Evolutionary conservation across 2,329 filamentous ascomycete species (phyloP).

Genomic region (Penicillium sp.): DNA sequence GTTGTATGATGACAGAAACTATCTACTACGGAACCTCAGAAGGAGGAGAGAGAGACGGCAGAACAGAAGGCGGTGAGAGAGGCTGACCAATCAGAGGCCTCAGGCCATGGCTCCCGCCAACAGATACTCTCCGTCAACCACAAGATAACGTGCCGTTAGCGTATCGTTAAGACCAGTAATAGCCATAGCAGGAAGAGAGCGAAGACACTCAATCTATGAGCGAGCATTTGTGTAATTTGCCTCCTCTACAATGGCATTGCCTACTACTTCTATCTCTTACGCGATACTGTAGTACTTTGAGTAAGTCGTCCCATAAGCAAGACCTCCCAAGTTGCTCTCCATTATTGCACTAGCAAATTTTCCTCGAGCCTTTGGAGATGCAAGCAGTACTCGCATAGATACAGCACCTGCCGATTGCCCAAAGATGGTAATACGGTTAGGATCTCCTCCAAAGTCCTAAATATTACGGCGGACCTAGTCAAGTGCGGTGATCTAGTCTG

Average conservation of each 20-base stretch:
- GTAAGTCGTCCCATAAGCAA: conserved; percentile 56
- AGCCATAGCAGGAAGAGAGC: conserved; percentile 8
- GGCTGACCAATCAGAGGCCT: too few relatives aligned
- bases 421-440: conserved; percentile 43
- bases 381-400: conserved; percentile 50
- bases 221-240: conserved; percentile 49
- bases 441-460: conserved; percentile 46
- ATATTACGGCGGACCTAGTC: conserved; percentile 47
- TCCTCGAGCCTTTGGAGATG: conserved; percentile 16
- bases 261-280: conserved; percentile 48
- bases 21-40: too few relatives aligned
- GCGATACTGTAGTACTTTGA: conserved; percentile 55
- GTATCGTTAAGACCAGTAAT: conserved; percentile 8
- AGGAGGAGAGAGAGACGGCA: too few relatives aligned
- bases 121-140: conserved; percentile 20
- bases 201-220: conserved; percentile 48
- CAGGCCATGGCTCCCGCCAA: too few relatives aligned
- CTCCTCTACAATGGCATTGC: conserved; percentile 48
- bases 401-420: conserved; percentile 52
- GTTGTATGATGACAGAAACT: too few relatives aligned
- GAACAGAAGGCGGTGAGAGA: too few relatives aligned
- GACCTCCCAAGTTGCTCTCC: conserved; percentile 49
- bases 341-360: conserved; percentile 21
- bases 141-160: conserved; percentile 20
- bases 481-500: conserved; percentile 49